phyloP scores from a whole-genome alignment of 2,329 filamentous ascomycete genomes.

The Mariannaea elegans region DNA sequence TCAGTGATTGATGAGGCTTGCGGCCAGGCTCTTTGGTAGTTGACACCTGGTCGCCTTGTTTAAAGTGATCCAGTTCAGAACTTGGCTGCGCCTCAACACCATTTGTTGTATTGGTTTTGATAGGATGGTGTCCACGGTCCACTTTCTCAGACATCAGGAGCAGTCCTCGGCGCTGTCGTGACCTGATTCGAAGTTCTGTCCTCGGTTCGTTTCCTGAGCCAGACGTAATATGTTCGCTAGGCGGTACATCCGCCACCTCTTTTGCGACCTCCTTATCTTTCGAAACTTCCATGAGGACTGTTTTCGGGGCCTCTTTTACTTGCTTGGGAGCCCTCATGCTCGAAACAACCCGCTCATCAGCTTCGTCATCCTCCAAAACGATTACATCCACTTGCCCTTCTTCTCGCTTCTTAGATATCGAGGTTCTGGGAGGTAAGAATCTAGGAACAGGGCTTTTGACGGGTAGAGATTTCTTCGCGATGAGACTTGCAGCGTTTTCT shows the following conservation, averaged over 20 bases:
- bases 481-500: neutral
- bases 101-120: neutral
- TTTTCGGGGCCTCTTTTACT: neutral
- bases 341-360: too few relatives aligned
- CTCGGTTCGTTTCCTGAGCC: slow-evolving; percentile 41
- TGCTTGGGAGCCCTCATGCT: neutral
- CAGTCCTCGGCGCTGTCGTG: slow-evolving; percentile 58
- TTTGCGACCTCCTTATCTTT: neutral
- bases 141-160: slow-evolving; percentile 54
- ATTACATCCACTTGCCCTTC: neutral
- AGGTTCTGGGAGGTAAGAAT: too few relatives aligned
- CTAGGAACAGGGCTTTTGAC: neutral
- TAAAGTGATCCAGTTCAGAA: neutral
- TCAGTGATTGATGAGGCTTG: neutral
- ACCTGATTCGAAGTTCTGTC: slow-evolving; percentile 57
- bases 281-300: neutral
- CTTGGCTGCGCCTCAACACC: neutral
- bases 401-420: neutral
- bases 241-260: neutral
- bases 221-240: neutral
- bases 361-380: neutral
- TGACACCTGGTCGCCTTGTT: neutral
- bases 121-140: slow-evolving; percentile 1
- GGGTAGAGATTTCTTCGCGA: neutral
- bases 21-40: slow-evolving; percentile 2